These are phyloP conservation scores for Pyrus hybrid DNA, from an alignment of 331 rosid genomes.

Conservation along the genomic window DNA sequence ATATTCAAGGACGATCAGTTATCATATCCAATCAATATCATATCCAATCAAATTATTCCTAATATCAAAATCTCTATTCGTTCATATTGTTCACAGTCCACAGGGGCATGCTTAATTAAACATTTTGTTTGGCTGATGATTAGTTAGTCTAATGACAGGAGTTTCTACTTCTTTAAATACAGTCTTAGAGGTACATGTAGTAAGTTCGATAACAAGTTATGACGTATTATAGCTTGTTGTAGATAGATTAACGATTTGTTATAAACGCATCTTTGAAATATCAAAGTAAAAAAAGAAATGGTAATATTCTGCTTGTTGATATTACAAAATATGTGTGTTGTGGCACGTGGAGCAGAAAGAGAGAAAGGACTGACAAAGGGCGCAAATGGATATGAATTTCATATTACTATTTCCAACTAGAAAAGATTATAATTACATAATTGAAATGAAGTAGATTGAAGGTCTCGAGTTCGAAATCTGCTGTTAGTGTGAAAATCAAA, in stretches of 20 bases:
- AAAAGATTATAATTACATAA: background rate
- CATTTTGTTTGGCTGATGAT: background rate
- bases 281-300: background rate
- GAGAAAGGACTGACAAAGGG: background rate
- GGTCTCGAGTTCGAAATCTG: too few relatives aligned
- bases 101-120: too few relatives aligned
- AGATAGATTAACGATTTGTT: too few relatives aligned
- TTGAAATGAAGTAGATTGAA: background rate
- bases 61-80: background rate
- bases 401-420: background rate
- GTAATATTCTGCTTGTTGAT: constrained; percentile 2
- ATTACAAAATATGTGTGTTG: constrained; percentile 5
- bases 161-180: too few relatives aligned
- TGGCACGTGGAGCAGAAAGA: constrained; percentile 11
- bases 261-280: too few relatives aligned
- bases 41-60: background rate
- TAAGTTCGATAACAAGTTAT: too few relatives aligned
- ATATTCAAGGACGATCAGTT: constrained; percentile 10
- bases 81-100: background rate
- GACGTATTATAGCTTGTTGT: too few relatives aligned
- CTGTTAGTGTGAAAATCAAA: accelerated
- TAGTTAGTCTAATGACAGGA: too few relatives aligned
- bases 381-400: background rate
- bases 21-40: background rate
- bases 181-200: too few relatives aligned